Percentiles rank a stretch among this genome's conserved stretches.
These are phyloP conservation scores for Leptomonas pyrrhocoris DNA, from an alignment of 208 protist genomes.

Conservation along the genomic window DNA sequence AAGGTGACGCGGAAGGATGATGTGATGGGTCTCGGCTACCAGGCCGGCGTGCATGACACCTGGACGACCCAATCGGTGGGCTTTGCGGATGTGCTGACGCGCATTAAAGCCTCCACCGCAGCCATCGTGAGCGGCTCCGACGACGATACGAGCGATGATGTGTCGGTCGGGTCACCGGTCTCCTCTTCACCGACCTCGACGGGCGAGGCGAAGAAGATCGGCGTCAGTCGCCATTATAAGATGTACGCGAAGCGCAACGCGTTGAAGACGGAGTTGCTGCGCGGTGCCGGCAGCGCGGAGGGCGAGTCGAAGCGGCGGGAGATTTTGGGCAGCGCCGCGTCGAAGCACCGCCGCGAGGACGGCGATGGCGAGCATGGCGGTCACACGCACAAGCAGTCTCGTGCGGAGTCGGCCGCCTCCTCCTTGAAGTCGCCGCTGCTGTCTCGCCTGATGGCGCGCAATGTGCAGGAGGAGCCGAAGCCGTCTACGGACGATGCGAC, in stretches of 20 bases:
- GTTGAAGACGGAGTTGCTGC: slow-evolving; percentile 85
- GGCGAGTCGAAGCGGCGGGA: slow-evolving; percentile 44
- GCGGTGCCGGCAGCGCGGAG: slow-evolving; percentile 32
- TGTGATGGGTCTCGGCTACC: slow-evolving; percentile 87
- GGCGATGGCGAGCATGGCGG: slow-evolving; percentile 5
- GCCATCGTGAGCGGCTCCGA: slow-evolving; percentile 40
- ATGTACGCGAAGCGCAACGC: slow-evolving; percentile 88
- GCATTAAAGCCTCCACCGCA: slow-evolving; percentile 54
- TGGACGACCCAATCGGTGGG: slow-evolving; percentile 89
- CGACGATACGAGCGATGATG: slow-evolving; percentile 16
- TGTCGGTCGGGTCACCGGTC: not conserved
- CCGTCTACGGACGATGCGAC: slow-evolving; percentile 36
- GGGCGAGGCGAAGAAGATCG: slow-evolving; percentile 24
- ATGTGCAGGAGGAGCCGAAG: slow-evolving; percentile 65
- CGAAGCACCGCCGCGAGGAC: slow-evolving; percentile 36
- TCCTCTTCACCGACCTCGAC: slow-evolving; percentile 28
- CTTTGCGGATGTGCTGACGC: slow-evolving; percentile 84
- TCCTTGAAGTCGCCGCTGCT: slow-evolving; percentile 75
- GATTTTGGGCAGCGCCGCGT: slow-evolving; percentile 67
- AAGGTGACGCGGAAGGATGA: slow-evolving; percentile 91
- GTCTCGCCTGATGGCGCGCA: slow-evolving; percentile 72
- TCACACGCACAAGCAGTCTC: not conserved
- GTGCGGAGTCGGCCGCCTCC: slow-evolving; percentile 13
- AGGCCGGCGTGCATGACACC: slow-evolving; percentile 76
- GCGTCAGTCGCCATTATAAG: slow-evolving; percentile 62